Conservation (phyloP, 768 basidiomycete genomes). For the Boletus vinaceobasis region DNA sequence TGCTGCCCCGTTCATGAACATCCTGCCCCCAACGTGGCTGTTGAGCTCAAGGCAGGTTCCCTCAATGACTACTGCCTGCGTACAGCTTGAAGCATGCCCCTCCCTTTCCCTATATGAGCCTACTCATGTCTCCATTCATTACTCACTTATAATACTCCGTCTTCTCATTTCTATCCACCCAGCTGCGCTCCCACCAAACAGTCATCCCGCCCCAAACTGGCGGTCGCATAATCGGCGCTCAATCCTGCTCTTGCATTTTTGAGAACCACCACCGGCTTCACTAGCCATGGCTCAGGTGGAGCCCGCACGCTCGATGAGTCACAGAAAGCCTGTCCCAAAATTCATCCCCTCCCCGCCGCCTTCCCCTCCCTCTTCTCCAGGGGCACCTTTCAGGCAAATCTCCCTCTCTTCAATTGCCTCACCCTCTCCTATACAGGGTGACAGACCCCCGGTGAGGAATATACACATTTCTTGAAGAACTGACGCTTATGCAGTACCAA, state of each 20-base stretch:
- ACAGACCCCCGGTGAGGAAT: conserved; percentile 32
- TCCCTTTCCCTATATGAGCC: conserved; percentile 31
- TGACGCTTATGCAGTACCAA: conserved; percentile 5
- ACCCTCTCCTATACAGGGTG: conserved; percentile 16
- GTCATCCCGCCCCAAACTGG: conserved; percentile 15
- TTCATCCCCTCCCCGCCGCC: conserved; percentile 65
- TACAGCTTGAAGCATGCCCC: conserved; percentile 31
- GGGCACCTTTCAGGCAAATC: conserved; percentile 32
- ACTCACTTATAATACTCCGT: conserved; percentile 25
- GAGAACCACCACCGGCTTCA: conserved; percentile 5
- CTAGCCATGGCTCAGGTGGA: conserved; percentile 28
- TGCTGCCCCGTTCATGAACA: conserved; percentile 31
- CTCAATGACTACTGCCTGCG: conserved; percentile 31
- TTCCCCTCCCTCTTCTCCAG: conserved; percentile 33
- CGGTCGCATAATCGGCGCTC: conserved; percentile 9
- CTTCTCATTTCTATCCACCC: conserved; percentile 29
- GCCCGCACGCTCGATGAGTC: conserved; percentile 45
- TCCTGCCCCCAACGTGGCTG: conserved; percentile 34
- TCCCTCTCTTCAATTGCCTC: conserved; percentile 28
- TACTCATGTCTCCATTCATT: conserved; percentile 25
- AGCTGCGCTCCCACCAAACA: conserved; percentile 21
- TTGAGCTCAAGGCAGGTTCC: conserved; percentile 33
- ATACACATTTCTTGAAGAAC: not conserved
- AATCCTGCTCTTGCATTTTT: conserved; percentile 4
- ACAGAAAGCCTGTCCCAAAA: conserved; percentile 67